Conservation (phyloP, 805 yeast species). For the Starmerella scarabaei region DNA sequence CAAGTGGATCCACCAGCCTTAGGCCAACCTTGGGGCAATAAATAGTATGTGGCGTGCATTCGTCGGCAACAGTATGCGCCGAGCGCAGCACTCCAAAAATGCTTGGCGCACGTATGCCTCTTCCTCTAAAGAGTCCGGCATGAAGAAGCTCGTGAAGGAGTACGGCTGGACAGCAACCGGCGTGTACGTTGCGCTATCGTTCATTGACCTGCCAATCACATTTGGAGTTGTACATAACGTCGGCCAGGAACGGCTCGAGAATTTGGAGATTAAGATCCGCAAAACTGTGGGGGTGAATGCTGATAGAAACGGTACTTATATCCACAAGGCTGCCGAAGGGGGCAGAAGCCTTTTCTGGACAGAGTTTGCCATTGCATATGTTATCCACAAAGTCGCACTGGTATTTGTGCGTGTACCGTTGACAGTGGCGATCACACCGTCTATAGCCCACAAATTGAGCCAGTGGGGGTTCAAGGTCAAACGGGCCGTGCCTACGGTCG, state of each 20-base stretch:
- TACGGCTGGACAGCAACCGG: constrained; percentile 89
- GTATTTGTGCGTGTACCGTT: constrained; percentile 66
- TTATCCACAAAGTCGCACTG: constrained; percentile 76
- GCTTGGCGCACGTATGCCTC: no score
- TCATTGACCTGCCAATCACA: constrained; percentile 71
- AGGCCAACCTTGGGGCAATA: background rate
- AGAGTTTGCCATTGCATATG: constrained; percentile 83
- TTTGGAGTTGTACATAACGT: constrained; percentile 69
- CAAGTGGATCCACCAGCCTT: no score
- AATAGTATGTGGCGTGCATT: background rate
- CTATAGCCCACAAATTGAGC: constrained; percentile 50
- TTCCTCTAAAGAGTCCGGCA: constrained; percentile 10
- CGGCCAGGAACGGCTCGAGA: constrained; percentile 71
- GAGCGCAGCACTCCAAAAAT: background rate
- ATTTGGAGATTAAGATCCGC: constrained; percentile 49
- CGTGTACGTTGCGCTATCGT: constrained; percentile 61
- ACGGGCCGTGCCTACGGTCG: constrained; percentile 20
- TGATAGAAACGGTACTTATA: constrained; percentile 19
- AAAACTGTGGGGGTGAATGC: constrained; percentile 51
- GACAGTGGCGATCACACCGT: constrained; percentile 85
- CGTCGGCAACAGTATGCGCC: background rate
- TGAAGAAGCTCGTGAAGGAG: constrained; percentile 57
- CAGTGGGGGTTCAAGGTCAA: constrained; percentile 74
- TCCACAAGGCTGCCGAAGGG: constrained; percentile 19
- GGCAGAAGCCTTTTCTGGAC: constrained; percentile 45